Conservation (phyloP, 2,329 filamentous ascomycete genomes). For the Neocucurbitaria cava region DNA sequence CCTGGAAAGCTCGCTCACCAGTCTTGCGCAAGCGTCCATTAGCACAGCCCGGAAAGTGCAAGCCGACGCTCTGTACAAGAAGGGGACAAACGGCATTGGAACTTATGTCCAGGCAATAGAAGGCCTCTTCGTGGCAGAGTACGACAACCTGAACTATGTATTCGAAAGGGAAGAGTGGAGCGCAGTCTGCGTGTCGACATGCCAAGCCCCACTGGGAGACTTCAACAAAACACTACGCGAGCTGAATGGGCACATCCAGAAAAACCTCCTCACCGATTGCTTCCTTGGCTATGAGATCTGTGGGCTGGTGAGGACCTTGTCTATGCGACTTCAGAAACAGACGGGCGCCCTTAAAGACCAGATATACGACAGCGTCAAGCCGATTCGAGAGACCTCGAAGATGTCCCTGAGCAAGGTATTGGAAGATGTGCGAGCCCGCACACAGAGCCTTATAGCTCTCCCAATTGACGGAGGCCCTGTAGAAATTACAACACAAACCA, state of each 20-base stretch:
- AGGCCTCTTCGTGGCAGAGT: conserved; percentile 84
- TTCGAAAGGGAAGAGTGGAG: conserved; percentile 88
- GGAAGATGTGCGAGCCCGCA: conserved; percentile 78
- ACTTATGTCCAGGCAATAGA: conserved; percentile 89
- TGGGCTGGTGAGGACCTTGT: conserved; percentile 83
- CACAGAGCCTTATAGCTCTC: conserved; percentile 69
- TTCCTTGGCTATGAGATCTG: conserved; percentile 95
- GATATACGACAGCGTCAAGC: conserved; percentile 84
- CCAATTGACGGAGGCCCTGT: conserved; percentile 80
- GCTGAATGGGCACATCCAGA: conserved; percentile 86
- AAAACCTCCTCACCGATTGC: conserved; percentile 87
- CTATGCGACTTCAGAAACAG: conserved; percentile 77
- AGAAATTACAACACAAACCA: conserved; percentile 80
- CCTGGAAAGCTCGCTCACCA: conserved; percentile 80
- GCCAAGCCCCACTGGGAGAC: conserved; percentile 77
- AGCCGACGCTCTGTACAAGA: conserved; percentile 81
- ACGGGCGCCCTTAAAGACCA: conserved; percentile 86
- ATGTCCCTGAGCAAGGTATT: conserved; percentile 81
- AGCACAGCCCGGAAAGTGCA: conserved; percentile 77
- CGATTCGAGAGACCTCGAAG: conserved; percentile 91
- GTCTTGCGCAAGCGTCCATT: conserved; percentile 82
- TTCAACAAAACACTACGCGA: conserved; percentile 86
- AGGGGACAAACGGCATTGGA: conserved; percentile 89
- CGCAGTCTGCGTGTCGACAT: conserved; percentile 78
- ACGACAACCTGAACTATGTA: conserved; percentile 86